These are phyloP conservation scores for Wickerhamiella nectarea DNA, from an alignment of 805 yeast species.

Conservation along the genomic window DNA sequence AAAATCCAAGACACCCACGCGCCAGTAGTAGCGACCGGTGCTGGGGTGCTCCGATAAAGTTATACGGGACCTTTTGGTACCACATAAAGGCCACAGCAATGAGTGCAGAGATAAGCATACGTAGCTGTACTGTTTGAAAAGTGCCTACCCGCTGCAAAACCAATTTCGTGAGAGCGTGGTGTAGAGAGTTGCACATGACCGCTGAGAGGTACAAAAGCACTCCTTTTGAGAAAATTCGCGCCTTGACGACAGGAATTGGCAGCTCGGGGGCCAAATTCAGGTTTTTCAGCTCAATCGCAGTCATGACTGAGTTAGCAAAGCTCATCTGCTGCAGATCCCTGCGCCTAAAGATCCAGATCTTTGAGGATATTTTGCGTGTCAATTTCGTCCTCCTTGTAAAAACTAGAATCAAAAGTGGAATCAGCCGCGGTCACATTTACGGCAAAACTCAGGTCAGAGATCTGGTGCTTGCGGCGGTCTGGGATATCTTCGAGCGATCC, in stretches of 20 bases:
- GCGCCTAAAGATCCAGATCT: neutral
- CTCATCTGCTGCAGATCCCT: too few species aligned
- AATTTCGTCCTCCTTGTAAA: neutral
- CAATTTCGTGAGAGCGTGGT: constrained; percentile 18
- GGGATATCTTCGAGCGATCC: neutral
- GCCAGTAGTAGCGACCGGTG: constrained; percentile 39
- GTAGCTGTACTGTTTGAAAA: constrained; percentile 41
- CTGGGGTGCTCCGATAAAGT: constrained; percentile 56
- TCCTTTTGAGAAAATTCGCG: neutral
- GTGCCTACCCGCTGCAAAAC: constrained; percentile 13
- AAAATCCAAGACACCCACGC: constrained; percentile 62
- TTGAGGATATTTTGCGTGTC: neutral
- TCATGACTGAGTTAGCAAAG: too few species aligned
- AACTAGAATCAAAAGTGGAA: neutral
- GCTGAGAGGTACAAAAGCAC: constrained; percentile 15
- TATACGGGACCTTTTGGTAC: constrained; percentile 38
- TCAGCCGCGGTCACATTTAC: neutral
- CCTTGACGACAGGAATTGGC: neutral
- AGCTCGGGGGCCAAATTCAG: neutral
- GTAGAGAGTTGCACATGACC: constrained; percentile 15
- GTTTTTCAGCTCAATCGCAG: neutral
- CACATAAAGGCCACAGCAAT: constrained; percentile 47
- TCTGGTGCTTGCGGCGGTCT: neutral
- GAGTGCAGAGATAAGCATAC: constrained; percentile 60
- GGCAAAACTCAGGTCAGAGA: constrained; percentile 5